Evolutionary conservation across 169 alveolate species (phyloP).

Genomic region (Plasmodium yoelii): DNA sequence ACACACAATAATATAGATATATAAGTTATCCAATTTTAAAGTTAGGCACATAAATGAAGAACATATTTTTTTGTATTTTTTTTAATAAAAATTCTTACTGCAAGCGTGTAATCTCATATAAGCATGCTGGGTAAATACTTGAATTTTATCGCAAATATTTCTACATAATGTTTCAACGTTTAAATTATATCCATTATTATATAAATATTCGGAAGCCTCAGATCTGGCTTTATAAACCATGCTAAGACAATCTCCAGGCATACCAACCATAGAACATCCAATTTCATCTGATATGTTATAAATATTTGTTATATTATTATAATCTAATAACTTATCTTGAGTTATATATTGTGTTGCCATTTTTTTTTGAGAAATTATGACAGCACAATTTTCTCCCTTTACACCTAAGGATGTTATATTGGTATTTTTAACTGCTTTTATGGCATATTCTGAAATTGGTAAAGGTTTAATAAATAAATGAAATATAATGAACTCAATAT

Average conservation of each 20-base stretch:
- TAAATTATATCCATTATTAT: constrained; percentile 93
- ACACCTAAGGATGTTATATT: constrained; percentile 97
- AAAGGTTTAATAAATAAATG: neutral
- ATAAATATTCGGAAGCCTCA: constrained; percentile 92
- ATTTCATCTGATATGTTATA: constrained; percentile 87
- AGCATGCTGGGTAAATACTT: constrained; percentile 96
- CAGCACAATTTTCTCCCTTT: constrained; percentile 96
- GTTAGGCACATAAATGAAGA: no score
- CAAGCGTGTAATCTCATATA: constrained; percentile 95
- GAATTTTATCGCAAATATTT: constrained; percentile 93
- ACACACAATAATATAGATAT: neutral
- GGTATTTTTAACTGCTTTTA: constrained; percentile 97
- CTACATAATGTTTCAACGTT: constrained; percentile 94
- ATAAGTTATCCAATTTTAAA: no score
- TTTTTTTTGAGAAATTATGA: constrained; percentile 95
- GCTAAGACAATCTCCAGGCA: constrained; percentile 92
- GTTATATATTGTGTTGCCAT: constrained; percentile 90
- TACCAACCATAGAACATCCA: constrained; percentile 86
- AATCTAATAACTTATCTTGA: constrained; percentile 88
- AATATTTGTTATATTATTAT: constrained; percentile 83
- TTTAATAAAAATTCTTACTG: constrained; percentile 81
- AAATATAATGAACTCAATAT: neutral
- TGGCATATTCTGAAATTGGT: constrained; percentile 93
- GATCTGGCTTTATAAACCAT: constrained; percentile 91
- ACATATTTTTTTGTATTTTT: neutral